A percentile compares a stretch with the other conserved stretches of the same genome.
Conservation (phyloP, 345 rosid species). For the Linum usitatissimum region DNA sequence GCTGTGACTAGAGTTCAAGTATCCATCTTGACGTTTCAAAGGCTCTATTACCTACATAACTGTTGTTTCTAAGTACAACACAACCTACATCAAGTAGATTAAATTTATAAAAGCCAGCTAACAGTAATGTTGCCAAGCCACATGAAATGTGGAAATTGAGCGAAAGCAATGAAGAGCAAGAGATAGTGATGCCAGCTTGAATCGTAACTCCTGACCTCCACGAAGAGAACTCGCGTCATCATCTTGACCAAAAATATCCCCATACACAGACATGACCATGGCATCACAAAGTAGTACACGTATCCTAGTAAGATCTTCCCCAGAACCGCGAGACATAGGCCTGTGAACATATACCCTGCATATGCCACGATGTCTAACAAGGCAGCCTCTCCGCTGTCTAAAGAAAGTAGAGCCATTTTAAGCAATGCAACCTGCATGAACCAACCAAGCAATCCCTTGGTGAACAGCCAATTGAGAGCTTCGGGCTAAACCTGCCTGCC, state of each 20-base stretch:
- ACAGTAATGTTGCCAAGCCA: conserved; percentile 94
- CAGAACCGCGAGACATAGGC: conserved; percentile 59
- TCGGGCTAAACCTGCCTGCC: conserved; percentile 73
- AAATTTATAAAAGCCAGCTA: conserved; percentile 61
- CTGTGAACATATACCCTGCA: conserved; percentile 75
- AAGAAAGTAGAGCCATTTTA: conserved; percentile 62
- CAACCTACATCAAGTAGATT: background rate
- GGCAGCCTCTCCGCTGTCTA: conserved; percentile 91
- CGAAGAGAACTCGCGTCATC: conserved; percentile 82
- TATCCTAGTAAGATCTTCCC: conserved; percentile 65
- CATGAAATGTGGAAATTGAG: conserved; percentile 70
- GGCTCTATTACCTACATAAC: background rate
- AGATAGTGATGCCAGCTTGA: conserved; percentile 86
- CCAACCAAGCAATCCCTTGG: conserved; percentile 92
- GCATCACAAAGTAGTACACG: conserved; percentile 68
- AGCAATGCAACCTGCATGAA: conserved; percentile 68
- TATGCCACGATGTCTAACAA: conserved; percentile 81
- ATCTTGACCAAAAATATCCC: conserved; percentile 91
- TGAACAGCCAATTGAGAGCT: conserved; percentile 76
- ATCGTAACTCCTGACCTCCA: conserved; percentile 77
- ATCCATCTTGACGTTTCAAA: too few relatives aligned
- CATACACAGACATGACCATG: conserved; percentile 72
- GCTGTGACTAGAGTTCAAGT: too few relatives aligned
- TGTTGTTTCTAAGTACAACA: conserved; percentile 21
- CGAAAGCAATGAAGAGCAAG: conserved; percentile 73